Evolutionary conservation across 2,329 filamentous ascomycete species (phyloP).

Genomic region (Bipolaris bicolor): DNA sequence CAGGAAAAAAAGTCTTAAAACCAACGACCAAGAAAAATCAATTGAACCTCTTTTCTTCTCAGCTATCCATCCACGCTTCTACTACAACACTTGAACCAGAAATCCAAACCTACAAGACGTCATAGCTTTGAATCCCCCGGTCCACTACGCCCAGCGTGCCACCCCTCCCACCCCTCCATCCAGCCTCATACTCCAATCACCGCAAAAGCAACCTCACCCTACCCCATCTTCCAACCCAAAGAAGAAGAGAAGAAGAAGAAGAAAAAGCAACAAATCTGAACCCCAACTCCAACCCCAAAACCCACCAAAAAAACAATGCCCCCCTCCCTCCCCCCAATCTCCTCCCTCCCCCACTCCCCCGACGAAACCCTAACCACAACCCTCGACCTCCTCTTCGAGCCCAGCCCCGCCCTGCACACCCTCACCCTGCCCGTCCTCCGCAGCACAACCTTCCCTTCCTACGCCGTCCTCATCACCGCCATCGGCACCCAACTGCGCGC

Average conservation of each 20-base stretch:
- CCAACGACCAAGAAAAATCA: neutral
- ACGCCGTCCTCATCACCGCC: constrained; percentile 70
- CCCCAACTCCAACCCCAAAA: constrained; percentile 18
- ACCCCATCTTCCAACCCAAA: neutral
- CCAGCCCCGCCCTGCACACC: constrained; percentile 74
- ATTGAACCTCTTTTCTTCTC: neutral
- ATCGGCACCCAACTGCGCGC: constrained; percentile 67
- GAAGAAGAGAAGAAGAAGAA: constrained; percentile 1
- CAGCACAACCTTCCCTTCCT: constrained; percentile 66
- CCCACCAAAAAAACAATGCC: constrained; percentile 1
- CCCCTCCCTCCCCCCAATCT: constrained; percentile 62
- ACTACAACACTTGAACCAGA: no score
- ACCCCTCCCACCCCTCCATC: no score
- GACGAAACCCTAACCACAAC: constrained; percentile 61
- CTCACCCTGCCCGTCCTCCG: constrained; percentile 73
- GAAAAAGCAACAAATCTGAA: constrained; percentile 2
- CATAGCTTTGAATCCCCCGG: no score
- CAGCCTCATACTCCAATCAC: no score
- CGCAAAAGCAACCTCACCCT: neutral
- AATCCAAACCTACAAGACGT: no score
- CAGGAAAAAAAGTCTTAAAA: neutral
- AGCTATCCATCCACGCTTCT: no score
- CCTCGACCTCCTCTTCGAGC: constrained; percentile 85
- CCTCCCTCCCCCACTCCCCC: constrained; percentile 62
- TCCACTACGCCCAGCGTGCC: no score